Conservation (phyloP, 2,329 filamentous ascomycete species). For the Pyrenophora graminea region DNA sequence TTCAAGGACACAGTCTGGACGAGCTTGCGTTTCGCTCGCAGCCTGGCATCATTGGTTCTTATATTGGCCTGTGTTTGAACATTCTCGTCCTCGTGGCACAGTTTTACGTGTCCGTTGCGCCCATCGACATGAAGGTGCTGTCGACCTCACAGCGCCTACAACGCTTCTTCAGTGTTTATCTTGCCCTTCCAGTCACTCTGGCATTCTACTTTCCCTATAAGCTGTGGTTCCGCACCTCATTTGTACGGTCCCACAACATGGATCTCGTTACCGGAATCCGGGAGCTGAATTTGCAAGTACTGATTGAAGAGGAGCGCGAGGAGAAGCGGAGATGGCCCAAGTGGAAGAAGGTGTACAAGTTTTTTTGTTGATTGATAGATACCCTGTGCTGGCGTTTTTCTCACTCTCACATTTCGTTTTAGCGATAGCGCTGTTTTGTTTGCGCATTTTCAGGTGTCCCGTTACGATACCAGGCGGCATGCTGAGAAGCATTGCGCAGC, state of each 20-base stretch:
- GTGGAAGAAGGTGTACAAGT: conserved; percentile 57
- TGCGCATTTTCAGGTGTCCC: conserved; percentile 13
- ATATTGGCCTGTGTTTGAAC: conserved; percentile 77
- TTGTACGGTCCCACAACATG: conserved; percentile 74
- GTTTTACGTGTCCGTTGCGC: conserved; percentile 85
- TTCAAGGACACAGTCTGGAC: conserved; percentile 65
- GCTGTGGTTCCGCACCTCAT: conserved; percentile 69
- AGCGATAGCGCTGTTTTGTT: conserved; percentile 9
- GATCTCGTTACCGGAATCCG: conserved; percentile 84
- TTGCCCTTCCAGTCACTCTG: conserved; percentile 70
- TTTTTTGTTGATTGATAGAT: conserved; percentile 47
- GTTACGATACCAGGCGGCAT: conserved; percentile 43
- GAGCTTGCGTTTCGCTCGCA: conserved; percentile 84
- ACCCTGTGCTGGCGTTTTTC: background rate
- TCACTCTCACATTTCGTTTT: conserved; percentile 9
- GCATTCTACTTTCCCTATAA: conserved; percentile 76
- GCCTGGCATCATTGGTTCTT: conserved; percentile 78
- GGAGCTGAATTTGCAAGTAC: conserved; percentile 77
- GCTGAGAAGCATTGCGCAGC: conserved; percentile 30
- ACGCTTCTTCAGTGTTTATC: conserved; percentile 74
- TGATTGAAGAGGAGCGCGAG: conserved; percentile 78
- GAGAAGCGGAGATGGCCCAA: conserved; percentile 63
- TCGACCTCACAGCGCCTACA: conserved; percentile 55
- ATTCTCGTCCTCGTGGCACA: conserved; percentile 76
- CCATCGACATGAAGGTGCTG: conserved; percentile 62